Conservation (phyloP, 2,329 filamentous ascomycete genomes). For the Madurella mycetomatis region DNA sequence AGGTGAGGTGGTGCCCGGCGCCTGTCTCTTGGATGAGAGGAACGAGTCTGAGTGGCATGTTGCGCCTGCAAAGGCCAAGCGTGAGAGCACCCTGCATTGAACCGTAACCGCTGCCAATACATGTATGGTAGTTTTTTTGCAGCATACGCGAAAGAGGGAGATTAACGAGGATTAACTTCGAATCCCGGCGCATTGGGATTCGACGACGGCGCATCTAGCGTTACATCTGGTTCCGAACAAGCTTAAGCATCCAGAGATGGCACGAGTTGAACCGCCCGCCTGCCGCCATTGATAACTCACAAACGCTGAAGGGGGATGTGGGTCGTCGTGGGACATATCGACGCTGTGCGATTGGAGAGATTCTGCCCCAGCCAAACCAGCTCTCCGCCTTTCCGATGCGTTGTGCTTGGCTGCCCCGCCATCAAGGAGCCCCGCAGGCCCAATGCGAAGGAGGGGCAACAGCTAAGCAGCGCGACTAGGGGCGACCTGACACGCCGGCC, state of each 20-base stretch:
- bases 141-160: not conserved
- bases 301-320: slow-evolving; percentile 2
- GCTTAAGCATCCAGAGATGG: not conserved
- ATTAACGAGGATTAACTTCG: not conserved
- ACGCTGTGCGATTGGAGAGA: slow-evolving; percentile 8
- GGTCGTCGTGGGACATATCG: not conserved
- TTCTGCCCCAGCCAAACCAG: not conserved
- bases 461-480: slow-evolving; percentile 3
- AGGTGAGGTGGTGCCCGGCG: not conserved
- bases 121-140: not conserved
- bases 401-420: slow-evolving; percentile 6
- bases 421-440: slow-evolving; percentile 21
- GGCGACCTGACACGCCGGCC: not conserved
- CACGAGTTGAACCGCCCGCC: slow-evolving; percentile 11
- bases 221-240: too few relatives aligned
- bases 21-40: not conserved
- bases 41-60: too few relatives aligned
- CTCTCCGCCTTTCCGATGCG: not conserved
- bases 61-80: too few relatives aligned
- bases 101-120: not conserved
- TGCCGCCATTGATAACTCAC: slow-evolving; percentile 8
- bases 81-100: not conserved
- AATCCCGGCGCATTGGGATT: slow-evolving; percentile 2
- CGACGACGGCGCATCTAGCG: not conserved
- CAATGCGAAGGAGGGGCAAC: slow-evolving; percentile 21